Percentiles rank a stretch among this genome's conserved stretches.
phyloP scores from a whole-genome alignment of 345 rosid genomes.

The sweet orange (Citrus sinensis) region DNA sequence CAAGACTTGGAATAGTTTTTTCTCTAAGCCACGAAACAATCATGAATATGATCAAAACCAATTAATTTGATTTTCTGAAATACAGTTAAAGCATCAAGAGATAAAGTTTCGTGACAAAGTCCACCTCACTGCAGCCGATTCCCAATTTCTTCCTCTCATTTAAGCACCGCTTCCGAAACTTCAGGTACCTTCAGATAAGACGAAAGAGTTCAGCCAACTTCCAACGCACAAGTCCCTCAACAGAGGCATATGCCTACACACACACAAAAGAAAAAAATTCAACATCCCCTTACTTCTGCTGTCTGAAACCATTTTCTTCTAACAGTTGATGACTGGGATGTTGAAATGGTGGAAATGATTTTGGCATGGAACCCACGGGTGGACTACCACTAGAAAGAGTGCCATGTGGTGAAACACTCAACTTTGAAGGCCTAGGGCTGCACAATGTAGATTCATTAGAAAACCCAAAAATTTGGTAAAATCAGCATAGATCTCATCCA shows the following conservation, averaged over 20 bases:
- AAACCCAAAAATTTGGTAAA: background rate
- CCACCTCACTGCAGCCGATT: conserved; percentile 93
- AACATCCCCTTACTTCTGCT: conserved; percentile 70
- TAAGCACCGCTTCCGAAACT: conserved; percentile 87
- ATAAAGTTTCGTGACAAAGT: conserved; percentile 11
- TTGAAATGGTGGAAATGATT: conserved; percentile 86
- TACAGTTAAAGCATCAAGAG: background rate
- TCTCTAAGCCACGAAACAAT: background rate
- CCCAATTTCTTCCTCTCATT: conserved; percentile 90
- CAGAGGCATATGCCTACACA: background rate
- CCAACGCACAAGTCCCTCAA: conserved; percentile 8
- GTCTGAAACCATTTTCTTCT: conserved; percentile 96
- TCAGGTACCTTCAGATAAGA: conserved; percentile 65
- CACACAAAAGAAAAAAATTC: conserved; percentile 6
- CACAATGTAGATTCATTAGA: conserved; percentile 13
- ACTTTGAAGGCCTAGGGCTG: conserved; percentile 74
- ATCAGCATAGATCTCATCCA: background rate
- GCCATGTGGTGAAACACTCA: conserved; percentile 79
- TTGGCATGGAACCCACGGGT: conserved; percentile 95
- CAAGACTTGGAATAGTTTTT: background rate
- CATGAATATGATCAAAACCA: background rate
- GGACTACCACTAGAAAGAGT: conserved; percentile 77
- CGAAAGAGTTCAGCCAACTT: conserved; percentile 24
- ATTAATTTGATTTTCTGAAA: background rate
- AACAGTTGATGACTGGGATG: conserved; percentile 95